phyloP scores from a whole-genome alignment of 129 eudicot species.

The Gnaphalium uliginosum region DNA sequence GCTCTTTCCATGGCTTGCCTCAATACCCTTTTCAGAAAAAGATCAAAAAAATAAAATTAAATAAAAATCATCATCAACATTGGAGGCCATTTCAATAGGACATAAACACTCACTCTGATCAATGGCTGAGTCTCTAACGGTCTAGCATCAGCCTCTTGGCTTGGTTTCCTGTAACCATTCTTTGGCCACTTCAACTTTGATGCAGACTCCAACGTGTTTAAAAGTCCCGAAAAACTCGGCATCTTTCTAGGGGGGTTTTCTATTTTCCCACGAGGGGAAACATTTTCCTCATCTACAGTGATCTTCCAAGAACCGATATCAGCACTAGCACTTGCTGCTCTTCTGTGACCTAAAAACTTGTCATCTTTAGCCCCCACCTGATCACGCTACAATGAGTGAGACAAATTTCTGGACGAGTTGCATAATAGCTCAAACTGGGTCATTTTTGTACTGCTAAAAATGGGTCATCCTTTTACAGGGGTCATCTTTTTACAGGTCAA shows the following conservation, averaged over 20 bases:
- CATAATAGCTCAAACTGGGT: slow-evolving; percentile 2
- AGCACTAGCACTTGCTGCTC: slow-evolving; percentile 85
- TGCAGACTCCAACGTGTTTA: slow-evolving; percentile 61
- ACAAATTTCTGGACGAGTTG: background rate
- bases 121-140: slow-evolving; percentile 39
- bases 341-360: slow-evolving; percentile 60
- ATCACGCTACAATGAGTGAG: background rate
- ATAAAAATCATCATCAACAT: slow-evolving; percentile 14
- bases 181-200: slow-evolving; percentile 63
- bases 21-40: slow-evolving; percentile 39
- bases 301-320: slow-evolving; percentile 70
- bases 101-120: slow-evolving; percentile 41
- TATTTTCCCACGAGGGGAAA: slow-evolving; percentile 27
- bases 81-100: background rate
- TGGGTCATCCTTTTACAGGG: too few relatives aligned
- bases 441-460: too few relatives aligned
- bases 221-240: slow-evolving; percentile 69
- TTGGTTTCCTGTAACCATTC: slow-evolving; percentile 67
- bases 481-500: background rate
- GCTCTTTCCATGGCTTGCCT: slow-evolving; percentile 48
- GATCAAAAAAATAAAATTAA: background rate
- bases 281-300: slow-evolving; percentile 41
- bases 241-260: slow-evolving; percentile 63
- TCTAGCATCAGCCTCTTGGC: slow-evolving; percentile 49
- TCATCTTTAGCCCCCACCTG: slow-evolving; percentile 47